Conservation (phyloP, 768 basidiomycete species). For the Lentinula boryana region DNA sequence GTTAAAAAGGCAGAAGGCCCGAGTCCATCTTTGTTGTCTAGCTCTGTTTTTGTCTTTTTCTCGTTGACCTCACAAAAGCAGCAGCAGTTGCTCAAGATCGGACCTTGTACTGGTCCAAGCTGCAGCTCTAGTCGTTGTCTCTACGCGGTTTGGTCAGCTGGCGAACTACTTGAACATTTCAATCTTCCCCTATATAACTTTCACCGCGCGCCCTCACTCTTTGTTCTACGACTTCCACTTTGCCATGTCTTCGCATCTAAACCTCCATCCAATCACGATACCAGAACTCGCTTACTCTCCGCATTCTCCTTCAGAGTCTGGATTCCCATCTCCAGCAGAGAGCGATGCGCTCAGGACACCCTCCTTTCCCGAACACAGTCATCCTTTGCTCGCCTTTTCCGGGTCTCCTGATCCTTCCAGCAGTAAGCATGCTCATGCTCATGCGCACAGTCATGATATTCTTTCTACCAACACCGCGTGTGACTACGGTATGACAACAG, state of each 20-base stretch:
- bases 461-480: not conserved
- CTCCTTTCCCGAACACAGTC: conserved; percentile 24
- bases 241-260: conserved; percentile 14
- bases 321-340: conserved; percentile 31
- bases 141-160: conserved; percentile 1
- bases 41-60: conserved; percentile 2
- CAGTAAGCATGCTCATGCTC: conserved; percentile 8
- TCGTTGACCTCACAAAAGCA: not conserved
- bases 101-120: not conserved
- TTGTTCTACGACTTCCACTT: conserved; percentile 2
- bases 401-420: not conserved
- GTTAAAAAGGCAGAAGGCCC: not conserved
- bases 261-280: conserved; percentile 18
- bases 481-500: not conserved
- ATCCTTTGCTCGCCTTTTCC: conserved; percentile 16
- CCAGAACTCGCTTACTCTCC: conserved; percentile 20
- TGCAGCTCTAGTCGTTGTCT: not conserved
- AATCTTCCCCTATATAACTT: conserved; percentile 7
- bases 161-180: not conserved
- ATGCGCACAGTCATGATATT: not conserved
- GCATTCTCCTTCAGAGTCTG: conserved; percentile 24
- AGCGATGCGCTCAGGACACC: conserved; percentile 37
- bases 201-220: conserved; percentile 7
- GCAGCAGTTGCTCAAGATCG: not conserved
- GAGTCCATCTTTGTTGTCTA: not conserved